Evolutionary conservation across 257 asterid species (phyloP).

Genomic region (Primulina tabacum): DNA sequence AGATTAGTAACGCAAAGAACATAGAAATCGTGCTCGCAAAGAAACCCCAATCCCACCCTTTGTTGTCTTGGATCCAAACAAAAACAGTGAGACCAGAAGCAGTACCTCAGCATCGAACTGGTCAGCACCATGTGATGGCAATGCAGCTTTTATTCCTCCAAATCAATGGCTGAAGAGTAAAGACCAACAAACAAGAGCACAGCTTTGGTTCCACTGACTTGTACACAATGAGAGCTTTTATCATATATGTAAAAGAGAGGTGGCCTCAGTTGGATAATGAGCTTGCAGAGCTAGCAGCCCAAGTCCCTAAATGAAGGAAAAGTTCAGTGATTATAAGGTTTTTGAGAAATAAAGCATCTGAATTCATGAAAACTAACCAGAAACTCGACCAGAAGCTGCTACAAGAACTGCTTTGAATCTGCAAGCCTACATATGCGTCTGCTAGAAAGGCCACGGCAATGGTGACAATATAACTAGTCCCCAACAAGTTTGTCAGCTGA

Average conservation of each 20-base stretch:
- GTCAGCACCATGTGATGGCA: constrained; percentile 81
- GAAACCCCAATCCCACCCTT: constrained; percentile 74
- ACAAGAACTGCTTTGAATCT: constrained; percentile 46
- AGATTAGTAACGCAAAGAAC: constrained; percentile 39
- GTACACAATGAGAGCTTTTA: constrained; percentile 33
- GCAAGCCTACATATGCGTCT: constrained; percentile 59
- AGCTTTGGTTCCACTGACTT: constrained; percentile 48
- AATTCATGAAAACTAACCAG: constrained; percentile 30
- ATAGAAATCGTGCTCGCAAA: constrained; percentile 47
- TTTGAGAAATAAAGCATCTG: neutral
- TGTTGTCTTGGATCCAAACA: constrained; percentile 70
- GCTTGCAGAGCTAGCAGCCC: constrained; percentile 67
- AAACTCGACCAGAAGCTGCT: constrained; percentile 43
- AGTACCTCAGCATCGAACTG: constrained; percentile 65
- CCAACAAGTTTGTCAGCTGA: constrained; percentile 54
- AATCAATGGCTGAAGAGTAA: constrained; percentile 49
- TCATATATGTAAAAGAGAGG: constrained; percentile 51
- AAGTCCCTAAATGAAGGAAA: constrained; percentile 43
- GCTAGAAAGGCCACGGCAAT: constrained; percentile 55
- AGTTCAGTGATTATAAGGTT: neutral
- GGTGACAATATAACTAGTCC: constrained; percentile 54
- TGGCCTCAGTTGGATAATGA: constrained; percentile 51
- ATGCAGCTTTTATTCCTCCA: constrained; percentile 60
- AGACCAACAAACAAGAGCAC: constrained; percentile 44
- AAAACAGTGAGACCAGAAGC: constrained; percentile 51